Evolutionary conservation across 2,329 filamentous ascomycete genomes (phyloP), one percentile per base, ranked within the genome.

Genomic region (Aspergillus chevalieri): DNA sequence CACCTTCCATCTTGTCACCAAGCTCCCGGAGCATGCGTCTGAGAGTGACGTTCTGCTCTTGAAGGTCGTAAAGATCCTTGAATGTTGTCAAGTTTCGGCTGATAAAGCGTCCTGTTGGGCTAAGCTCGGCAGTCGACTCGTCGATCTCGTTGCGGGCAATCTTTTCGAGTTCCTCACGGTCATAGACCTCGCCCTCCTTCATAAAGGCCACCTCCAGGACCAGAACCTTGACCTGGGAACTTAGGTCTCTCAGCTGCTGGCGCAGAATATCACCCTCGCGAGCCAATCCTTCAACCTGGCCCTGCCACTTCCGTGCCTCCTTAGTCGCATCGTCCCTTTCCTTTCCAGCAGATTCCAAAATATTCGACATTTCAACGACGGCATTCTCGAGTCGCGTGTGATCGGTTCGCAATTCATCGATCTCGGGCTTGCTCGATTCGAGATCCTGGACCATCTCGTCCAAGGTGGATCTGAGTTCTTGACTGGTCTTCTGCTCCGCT

Each of bases 61-160:
- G 90, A 8, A 98, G 76, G 48, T 95, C 87, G 50, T 82, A 78
- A 36, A 96, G 82, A 56, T 90, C 85, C 61, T 87, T 89, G 80
- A 95, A 98, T 1, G 90, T 83, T 7, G 91, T 87, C n/a, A 97
- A 77, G 53, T 91, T 86, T 62, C 93, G 83, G 24, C 87, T 93
- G 60, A 98, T 95, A 67, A 95, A 86, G 49, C 84, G 85, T 60
- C 92, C 89, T 1, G 91, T 95, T 54, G 90, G 86, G 4, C 87
- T 91, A 65, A 91, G 78, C 56, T 89, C 87, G 30, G 86, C 81
- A 6, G 88, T 72, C 0, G 81, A 78, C 49, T 85, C 82, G 49
- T 89, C 86, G 7, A 92, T 75, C 59, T 93, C 84, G 47, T 89
- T 87, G 51, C 82, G 81, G 54, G 89, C 85, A 6, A 95, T 78